A percentile compares a stretch with the other conserved stretches of the same genome.
Evolutionary conservation across 768 basidiomycete species (phyloP).

Genomic region (Leccinum ochraceum): DNA sequence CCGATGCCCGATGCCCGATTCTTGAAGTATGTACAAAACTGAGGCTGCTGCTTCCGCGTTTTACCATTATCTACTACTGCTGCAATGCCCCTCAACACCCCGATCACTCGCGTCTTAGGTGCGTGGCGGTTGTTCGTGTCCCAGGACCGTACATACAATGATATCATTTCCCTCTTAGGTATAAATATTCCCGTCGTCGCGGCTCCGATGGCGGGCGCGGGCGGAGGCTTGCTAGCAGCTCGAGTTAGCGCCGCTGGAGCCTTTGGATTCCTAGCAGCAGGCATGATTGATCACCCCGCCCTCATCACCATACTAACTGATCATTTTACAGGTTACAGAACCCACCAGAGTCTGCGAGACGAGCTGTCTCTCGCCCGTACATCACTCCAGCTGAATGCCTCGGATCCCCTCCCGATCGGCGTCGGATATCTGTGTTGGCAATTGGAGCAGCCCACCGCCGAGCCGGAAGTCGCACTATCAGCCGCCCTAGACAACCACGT

Average conservation of each 20-base stretch:
- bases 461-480: constrained; percentile 45
- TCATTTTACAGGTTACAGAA: constrained; percentile 45
- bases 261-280: constrained; percentile 73
- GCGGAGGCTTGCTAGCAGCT: constrained; percentile 61
- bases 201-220: constrained; percentile 72
- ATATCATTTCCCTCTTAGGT: constrained; percentile 35
- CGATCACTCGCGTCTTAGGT: constrained; percentile 55
- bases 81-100: constrained; percentile 33
- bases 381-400: constrained; percentile 35
- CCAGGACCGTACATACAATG: background rate
- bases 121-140: constrained; percentile 17
- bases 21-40: background rate
- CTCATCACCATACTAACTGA: background rate
- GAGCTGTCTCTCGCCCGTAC: constrained; percentile 58
- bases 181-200: constrained; percentile 60
- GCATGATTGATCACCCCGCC: constrained; percentile 32
- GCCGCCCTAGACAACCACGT: constrained; percentile 56
- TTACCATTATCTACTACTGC: background rate
- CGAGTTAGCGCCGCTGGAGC: constrained; percentile 68
- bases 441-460: constrained; percentile 50
- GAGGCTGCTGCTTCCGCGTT: background rate
- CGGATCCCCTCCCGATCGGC: constrained; percentile 55
- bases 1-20: background rate
- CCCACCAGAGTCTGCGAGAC: constrained; percentile 42
- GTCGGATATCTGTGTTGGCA: constrained; percentile 77